Evolutionary conservation across 2,329 filamentous ascomycete genomes (phyloP).

Genomic region (Penicillium aurantiogriseum): DNA sequence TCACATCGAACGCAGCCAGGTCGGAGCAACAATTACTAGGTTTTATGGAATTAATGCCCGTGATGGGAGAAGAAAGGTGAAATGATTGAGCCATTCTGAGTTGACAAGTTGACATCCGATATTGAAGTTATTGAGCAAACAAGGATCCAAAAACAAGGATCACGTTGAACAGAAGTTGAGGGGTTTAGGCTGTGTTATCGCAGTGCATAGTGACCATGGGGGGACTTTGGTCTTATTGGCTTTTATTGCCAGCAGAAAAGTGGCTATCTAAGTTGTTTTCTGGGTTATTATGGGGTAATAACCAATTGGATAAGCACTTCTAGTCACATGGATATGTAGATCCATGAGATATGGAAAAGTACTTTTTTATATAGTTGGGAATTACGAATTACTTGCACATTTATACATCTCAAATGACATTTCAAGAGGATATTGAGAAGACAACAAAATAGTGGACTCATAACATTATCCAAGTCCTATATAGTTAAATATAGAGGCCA

Average conservation of each 20-base stretch:
- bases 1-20: slow-evolving; percentile 21
- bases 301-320: background rate
- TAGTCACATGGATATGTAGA: background rate
- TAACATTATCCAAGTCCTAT: background rate
- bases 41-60: slow-evolving; percentile 20
- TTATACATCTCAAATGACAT: no score
- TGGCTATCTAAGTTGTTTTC: background rate
- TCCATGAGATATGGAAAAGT: no score
- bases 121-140: background rate
- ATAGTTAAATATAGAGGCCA: background rate
- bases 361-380: no score
- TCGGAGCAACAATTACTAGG: slow-evolving; percentile 28
- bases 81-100: slow-evolving; percentile 32
- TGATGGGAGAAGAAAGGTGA: slow-evolving; percentile 19
- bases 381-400: background rate
- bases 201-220: background rate
- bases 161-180: background rate
- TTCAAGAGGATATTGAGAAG: no score
- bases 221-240: background rate
- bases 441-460: background rate
- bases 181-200: background rate
- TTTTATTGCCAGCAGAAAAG: slow-evolving; percentile 1
- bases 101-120: slow-evolving; percentile 31
- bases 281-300: background rate
- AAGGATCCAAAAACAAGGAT: background rate